These are phyloP conservation scores for Hericium erinaceus DNA, from an alignment of 768 basidiomycete species.

Conservation along the genomic window DNA sequence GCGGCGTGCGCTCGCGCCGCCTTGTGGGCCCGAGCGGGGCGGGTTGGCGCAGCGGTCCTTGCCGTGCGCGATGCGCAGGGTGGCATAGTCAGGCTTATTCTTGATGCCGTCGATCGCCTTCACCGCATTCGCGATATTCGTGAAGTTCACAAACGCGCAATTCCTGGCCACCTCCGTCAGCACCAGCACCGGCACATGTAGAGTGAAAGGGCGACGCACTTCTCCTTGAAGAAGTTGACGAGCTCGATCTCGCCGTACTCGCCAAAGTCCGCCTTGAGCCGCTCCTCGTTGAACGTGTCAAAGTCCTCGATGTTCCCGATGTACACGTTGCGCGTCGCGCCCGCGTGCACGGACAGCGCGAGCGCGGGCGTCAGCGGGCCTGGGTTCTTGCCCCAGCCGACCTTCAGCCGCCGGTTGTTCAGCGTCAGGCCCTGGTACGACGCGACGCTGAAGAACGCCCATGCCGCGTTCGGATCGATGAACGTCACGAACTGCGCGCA, in stretches of 20 bases:
- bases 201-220: constrained; percentile 36
- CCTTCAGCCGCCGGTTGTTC: constrained; percentile 89
- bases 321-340: constrained; percentile 95
- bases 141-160: constrained; percentile 94
- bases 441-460: constrained; percentile 91
- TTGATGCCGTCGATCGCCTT: constrained; percentile 98
- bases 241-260: constrained; percentile 97
- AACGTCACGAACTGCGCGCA: constrained; percentile 81
- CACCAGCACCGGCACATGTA: neutral
- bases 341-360: constrained; percentile 82
- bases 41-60: constrained; percentile 95
- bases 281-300: constrained; percentile 83
- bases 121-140: constrained; percentile 90
- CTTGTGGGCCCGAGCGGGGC: constrained; percentile 75
- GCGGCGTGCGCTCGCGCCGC: constrained; percentile 41
- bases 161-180: constrained; percentile 42
- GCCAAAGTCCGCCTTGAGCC: constrained; percentile 85
- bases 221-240: constrained; percentile 91
- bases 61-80: constrained; percentile 86
- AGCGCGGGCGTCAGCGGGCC: constrained; percentile 79
- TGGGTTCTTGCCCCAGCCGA: constrained; percentile 97
- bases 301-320: constrained; percentile 95
- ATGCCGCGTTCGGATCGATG: constrained; percentile 86
- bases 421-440: constrained; percentile 83
- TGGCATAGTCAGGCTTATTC: constrained; percentile 82